These are phyloP conservation scores for Suhomyces kunorum DNA, from an alignment of 1,139 yeast genomes.

Conservation along the genomic window DNA sequence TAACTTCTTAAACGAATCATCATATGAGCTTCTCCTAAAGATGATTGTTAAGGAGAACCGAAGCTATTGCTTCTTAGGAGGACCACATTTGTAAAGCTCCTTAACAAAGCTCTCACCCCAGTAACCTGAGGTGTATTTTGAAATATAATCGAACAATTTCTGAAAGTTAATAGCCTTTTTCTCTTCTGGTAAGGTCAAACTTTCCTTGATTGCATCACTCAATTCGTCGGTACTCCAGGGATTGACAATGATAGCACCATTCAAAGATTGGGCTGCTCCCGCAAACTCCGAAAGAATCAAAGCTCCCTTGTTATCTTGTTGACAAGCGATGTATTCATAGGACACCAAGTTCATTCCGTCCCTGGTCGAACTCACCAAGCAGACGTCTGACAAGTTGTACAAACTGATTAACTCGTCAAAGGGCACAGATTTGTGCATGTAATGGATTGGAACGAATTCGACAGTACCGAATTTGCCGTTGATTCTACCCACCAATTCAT, in stretches of 20 bases:
- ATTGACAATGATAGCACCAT: constrained; percentile 90
- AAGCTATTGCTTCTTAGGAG: background rate
- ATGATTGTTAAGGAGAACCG: too few species aligned
- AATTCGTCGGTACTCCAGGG: constrained; percentile 99
- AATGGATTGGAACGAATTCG: constrained; percentile 97
- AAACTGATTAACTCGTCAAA: constrained; percentile 89
- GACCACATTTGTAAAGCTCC: constrained; percentile 59
- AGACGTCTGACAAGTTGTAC: constrained; percentile 84
- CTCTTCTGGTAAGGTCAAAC: constrained; percentile 81
- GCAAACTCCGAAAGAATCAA: constrained; percentile 91
- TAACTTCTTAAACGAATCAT: too few species aligned
- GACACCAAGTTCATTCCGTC: constrained; percentile 98
- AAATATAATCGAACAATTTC: constrained; percentile 80
- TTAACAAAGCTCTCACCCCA: constrained; percentile 98
- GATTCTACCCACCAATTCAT: constrained; percentile 93
- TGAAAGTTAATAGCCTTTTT: constrained; percentile 76
- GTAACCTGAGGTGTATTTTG: constrained; percentile 89
- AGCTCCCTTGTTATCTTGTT: constrained; percentile 81
- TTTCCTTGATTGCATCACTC: constrained; percentile 81
- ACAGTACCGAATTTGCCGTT: constrained; percentile 96
- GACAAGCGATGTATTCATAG: constrained; percentile 96
- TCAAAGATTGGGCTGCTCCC: constrained; percentile 97
- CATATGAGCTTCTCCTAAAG: too few species aligned
- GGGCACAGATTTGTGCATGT: constrained; percentile 87
- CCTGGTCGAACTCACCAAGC: constrained; percentile 89